Evolutionary conservation across 2,329 filamentous ascomycete species (phyloP).

Genomic region (Penicillium freii): DNA sequence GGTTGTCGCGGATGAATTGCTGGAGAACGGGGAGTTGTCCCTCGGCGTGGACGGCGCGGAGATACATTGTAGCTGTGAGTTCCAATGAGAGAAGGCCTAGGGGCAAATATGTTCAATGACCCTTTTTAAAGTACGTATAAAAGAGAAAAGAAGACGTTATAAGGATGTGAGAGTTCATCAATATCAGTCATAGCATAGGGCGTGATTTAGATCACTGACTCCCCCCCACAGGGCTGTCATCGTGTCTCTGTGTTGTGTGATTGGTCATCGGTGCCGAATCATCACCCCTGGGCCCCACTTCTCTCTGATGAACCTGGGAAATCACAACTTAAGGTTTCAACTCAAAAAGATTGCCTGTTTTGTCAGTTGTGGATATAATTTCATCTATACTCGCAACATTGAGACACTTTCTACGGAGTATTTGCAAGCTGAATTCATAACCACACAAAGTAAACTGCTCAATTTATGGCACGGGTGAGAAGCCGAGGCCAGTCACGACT

Average conservation of each 20-base stretch:
- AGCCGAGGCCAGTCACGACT: not conserved
- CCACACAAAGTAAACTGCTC: not conserved
- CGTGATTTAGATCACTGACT: not conserved
- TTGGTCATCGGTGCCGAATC: not conserved
- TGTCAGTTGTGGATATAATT: not conserved
- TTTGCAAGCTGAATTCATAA: not conserved
- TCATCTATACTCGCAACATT: not conserved
- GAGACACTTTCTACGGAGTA: not conserved
- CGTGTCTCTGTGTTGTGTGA: not conserved
- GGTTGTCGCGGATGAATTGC: slow-evolving; percentile 57
- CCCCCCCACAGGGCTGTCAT: not conserved
- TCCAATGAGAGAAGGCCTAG: not conserved
- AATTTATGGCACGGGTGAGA: not conserved
- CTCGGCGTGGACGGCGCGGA: slow-evolving; percentile 56
- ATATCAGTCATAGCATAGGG: not conserved
- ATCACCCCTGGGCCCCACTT: not conserved
- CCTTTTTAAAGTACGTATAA: no score
- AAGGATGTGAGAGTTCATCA: not conserved
- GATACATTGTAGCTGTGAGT: slow-evolving; percentile 51
- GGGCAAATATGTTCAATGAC: not conserved
- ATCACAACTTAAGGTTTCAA: not conserved
- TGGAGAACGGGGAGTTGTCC: slow-evolving; percentile 50
- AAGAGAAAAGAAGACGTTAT: not conserved
- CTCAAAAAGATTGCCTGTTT: not conserved
- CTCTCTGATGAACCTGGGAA: not conserved